Percentiles rank a stretch among this genome's conserved stretches.
These are phyloP conservation scores for Boletus mariae DNA, from an alignment of 1,284 basidiomycete genomes.

Conservation along the genomic window DNA sequence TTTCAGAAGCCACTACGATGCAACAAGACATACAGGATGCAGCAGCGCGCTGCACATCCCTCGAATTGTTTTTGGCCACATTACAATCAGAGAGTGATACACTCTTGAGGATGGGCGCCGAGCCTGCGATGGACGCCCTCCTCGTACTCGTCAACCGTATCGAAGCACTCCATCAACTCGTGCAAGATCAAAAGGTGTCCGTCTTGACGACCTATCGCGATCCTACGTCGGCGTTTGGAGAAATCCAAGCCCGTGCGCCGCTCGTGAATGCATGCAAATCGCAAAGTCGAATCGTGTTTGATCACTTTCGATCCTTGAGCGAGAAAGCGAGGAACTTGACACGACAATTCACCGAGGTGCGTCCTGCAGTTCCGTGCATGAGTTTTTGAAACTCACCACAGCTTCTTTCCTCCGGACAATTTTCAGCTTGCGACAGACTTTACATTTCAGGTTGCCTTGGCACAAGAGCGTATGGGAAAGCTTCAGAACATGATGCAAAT, in stretches of 20 bases:
- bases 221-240: slow-evolving; percentile 2
- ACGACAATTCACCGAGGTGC: slow-evolving; percentile 6
- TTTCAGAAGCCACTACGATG: slow-evolving; percentile 4
- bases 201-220: background rate
- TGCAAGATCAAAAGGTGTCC: background rate
- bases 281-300: slow-evolving; percentile 7
- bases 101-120: slow-evolving; percentile 1
- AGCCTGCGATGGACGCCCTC: slow-evolving; percentile 13
- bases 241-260: background rate
- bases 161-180: slow-evolving; percentile 8
- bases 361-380: no score
- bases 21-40: slow-evolving; percentile 11
- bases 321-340: slow-evolving; percentile 14
- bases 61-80: background rate
- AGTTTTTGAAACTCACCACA: no score
- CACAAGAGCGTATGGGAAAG: slow-evolving; percentile 6
- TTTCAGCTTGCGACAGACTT: slow-evolving; percentile 8
- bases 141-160: slow-evolving; percentile 9
- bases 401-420: no score
- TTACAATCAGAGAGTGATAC: slow-evolving; percentile 4
- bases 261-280: slow-evolving; percentile 11
- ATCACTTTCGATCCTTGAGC: slow-evolving; percentile 6
- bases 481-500: background rate
- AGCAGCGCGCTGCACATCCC: background rate
- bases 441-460: slow-evolving; percentile 4